Conservation (phyloP, 148 eudicot genomes). For the Dysphania ambrosioides region DNA sequence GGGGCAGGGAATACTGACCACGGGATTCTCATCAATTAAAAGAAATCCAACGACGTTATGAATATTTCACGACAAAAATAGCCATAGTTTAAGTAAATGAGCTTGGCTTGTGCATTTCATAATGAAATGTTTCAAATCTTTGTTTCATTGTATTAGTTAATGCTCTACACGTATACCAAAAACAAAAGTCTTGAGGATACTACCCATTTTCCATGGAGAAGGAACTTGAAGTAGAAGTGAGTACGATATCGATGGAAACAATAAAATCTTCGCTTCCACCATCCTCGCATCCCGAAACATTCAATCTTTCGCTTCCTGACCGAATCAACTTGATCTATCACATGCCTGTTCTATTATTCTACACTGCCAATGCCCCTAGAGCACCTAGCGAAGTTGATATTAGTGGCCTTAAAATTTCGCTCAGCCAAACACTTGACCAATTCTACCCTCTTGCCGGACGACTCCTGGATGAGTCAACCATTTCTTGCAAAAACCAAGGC, state of each 20-base stretch:
- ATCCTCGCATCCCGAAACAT: conserved; percentile 10
- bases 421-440: background rate
- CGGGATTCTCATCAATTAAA: no score
- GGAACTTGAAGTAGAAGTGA: conserved; percentile 1
- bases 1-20: no score
- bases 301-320: conserved; percentile 31
- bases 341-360: conserved; percentile 38
- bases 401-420: background rate
- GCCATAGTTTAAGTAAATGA: no score
- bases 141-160: no score
- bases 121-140: no score
- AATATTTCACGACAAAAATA: no score
- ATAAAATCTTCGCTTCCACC: conserved; percentile 19
- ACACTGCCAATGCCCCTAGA: background rate
- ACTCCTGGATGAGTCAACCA: background rate
- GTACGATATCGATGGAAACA: conserved; percentile 4
- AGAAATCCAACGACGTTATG: no score
- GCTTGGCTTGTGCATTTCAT: no score
- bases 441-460: no score
- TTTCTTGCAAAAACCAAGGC: conserved; percentile 7
- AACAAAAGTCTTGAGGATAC: no score
- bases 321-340: conserved; percentile 29
- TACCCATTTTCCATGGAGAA: no score
- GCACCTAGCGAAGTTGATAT: background rate
- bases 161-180: no score